A percentile compares a stretch with the other conserved stretches of the same genome.
phyloP scores from a whole-genome alignment of 768 basidiomycete genomes.

The Suillus luteus region DNA sequence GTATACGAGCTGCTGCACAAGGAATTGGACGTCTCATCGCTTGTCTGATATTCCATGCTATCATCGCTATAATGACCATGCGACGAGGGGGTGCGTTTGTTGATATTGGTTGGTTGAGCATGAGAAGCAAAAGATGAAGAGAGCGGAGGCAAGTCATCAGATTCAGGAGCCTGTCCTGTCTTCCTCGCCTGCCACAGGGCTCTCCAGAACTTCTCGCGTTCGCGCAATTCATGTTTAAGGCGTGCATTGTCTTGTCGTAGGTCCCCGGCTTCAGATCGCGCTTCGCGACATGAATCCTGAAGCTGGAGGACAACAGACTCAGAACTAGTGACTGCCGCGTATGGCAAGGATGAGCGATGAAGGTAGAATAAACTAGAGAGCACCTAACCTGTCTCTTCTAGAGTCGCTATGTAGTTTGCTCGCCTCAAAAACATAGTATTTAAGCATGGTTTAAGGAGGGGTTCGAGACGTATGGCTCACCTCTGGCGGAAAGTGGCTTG shows the following conservation, averaged over 20 bases:
- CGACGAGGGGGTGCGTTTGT: conserved; percentile 42
- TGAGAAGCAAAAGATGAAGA: conserved; percentile 46
- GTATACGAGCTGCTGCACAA: conserved; percentile 48
- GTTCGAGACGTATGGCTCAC: conserved; percentile 18
- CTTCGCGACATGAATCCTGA: conserved; percentile 77
- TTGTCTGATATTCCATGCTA: conserved; percentile 50
- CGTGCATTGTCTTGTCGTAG: conserved; percentile 67
- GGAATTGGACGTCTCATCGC: conserved; percentile 46
- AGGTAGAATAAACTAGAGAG: neutral
- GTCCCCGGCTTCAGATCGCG: conserved; percentile 60
- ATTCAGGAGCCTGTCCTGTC: conserved; percentile 50
- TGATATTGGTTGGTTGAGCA: conserved; percentile 32
- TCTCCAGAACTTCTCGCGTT: conserved; percentile 76
- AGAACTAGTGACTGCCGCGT: conserved; percentile 66
- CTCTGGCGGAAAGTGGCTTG: conserved; percentile 84
- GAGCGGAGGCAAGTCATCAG: conserved; percentile 53
- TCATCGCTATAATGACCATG: conserved; percentile 41
- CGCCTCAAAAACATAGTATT: conserved; percentile 38
- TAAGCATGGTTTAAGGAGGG: conserved; percentile 12
- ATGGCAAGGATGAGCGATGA: conserved; percentile 20
- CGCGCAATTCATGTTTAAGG: conserved; percentile 62
- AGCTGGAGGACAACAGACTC: conserved; percentile 84
- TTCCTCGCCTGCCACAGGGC: conserved; percentile 69
- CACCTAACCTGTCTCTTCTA: conserved; percentile 73
- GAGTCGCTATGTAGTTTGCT: conserved; percentile 84